Percentiles rank a stretch among this genome's conserved stretches.
Conservation (phyloP, 75 land plant genomes). For the Sequoia sempervirens region DNA sequence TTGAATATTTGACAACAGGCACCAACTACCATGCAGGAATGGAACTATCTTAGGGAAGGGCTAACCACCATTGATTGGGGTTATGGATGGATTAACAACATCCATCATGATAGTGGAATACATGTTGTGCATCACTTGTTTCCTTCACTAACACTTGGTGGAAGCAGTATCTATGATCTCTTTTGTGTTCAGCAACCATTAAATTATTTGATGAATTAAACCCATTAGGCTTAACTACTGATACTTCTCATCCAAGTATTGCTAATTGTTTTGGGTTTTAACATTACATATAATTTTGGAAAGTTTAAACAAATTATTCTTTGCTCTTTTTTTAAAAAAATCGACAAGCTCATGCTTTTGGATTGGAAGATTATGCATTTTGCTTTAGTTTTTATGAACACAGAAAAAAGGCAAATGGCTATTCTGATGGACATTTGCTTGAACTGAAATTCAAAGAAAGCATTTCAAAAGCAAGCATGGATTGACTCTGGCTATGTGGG, state of each 20-base stretch:
- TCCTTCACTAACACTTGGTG: constrained; percentile 76
- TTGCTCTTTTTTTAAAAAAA: too few relatives aligned
- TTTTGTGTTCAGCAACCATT: not conserved
- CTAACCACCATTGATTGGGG: constrained; percentile 85
- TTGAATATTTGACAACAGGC: not conserved
- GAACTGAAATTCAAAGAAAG: constrained; percentile 14
- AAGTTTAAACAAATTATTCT: not conserved
- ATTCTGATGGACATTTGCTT: too few relatives aligned
- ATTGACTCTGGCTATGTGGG: constrained; percentile 92
- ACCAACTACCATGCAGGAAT: constrained; percentile 53
- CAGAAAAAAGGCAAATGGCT: too few relatives aligned
- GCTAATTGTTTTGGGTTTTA: not conserved
- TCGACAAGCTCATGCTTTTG: too few relatives aligned
- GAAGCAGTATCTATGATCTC: constrained; percentile 87
- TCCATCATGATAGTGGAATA: constrained; percentile 95
- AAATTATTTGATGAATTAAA: not conserved
- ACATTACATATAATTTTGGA: not conserved
- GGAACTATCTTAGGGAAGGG: constrained; percentile 91
- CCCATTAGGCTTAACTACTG: not conserved
- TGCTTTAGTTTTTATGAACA: too few relatives aligned
- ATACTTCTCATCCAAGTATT: not conserved
- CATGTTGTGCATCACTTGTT: constrained; percentile 97
- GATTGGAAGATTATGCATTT: too few relatives aligned
- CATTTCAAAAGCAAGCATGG: constrained; percentile 87
- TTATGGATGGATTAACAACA: constrained; percentile 81